Conservation (phyloP, 2,329 filamentous ascomycete genomes). For the Exophiala sp. region DNA sequence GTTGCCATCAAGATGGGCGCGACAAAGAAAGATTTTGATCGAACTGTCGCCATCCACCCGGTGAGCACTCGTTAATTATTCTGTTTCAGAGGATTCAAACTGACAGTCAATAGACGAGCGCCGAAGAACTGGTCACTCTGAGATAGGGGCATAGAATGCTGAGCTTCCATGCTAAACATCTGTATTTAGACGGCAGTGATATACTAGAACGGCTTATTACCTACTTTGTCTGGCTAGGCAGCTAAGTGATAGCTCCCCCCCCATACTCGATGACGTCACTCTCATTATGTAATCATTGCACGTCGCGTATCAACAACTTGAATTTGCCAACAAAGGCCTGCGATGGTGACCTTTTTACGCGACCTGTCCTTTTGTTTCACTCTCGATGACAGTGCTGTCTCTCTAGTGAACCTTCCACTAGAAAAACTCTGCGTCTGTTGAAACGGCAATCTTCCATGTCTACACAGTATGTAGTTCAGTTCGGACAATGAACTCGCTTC, state of each 20-base stretch:
- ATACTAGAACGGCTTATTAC: too few species aligned
- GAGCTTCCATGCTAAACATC: background rate
- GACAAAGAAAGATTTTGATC: slow-evolving; percentile 70
- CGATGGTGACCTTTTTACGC: background rate
- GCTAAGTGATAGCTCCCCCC: background rate
- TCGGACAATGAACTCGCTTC: background rate
- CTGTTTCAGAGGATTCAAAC: background rate
- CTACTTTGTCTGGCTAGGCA: too few species aligned
- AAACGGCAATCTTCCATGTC: too few species aligned
- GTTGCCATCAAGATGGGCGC: slow-evolving; percentile 73
- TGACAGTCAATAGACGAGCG: slow-evolving; percentile 48
- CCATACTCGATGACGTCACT: background rate
- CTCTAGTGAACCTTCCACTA: too few species aligned
- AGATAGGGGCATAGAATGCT: slow-evolving; percentile 16
- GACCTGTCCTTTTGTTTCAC: background rate
- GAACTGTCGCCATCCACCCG: slow-evolving; percentile 68
- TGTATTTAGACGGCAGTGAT: background rate
- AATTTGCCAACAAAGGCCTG: background rate
- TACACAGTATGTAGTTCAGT: too few species aligned
- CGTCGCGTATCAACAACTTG: background rate
- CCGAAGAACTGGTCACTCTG: slow-evolving; percentile 56
- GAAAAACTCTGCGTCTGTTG: too few species aligned
- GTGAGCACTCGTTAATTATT: slow-evolving; percentile 8
- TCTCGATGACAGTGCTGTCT: too few species aligned
- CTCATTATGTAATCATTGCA: too few species aligned